phyloP scores from a whole-genome alignment of 1,139 yeast species.

The Suhomyces kunorum region DNA sequence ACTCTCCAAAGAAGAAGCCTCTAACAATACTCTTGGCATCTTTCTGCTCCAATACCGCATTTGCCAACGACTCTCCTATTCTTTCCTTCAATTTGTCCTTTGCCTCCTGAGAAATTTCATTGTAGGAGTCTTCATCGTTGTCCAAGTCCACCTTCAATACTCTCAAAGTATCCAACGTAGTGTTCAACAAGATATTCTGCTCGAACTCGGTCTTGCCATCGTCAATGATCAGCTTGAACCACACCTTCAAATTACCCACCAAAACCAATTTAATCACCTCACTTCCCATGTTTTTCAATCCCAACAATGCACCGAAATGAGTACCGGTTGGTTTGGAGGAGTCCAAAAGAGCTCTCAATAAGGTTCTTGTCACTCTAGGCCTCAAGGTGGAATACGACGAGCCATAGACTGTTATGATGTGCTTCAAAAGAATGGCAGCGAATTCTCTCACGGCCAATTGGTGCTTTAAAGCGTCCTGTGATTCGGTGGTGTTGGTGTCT shows the following conservation, averaged over 20 bases:
- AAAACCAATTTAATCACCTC: conserved; percentile 86
- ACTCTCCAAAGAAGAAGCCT: conserved; percentile 80
- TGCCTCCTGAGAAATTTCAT: conserved; percentile 42
- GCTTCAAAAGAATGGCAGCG: conserved; percentile 80
- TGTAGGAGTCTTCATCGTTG: conserved; percentile 30
- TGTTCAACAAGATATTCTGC: conserved; percentile 44
- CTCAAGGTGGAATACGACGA: conserved; percentile 85
- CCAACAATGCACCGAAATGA: conserved; percentile 87
- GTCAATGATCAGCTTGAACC: conserved; percentile 63
- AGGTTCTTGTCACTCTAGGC: conserved; percentile 91
- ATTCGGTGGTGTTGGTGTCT: conserved; percentile 28
- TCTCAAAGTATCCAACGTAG: conserved; percentile 57
- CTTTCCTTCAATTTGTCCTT: conserved; percentile 52
- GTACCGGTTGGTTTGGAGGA: conserved; percentile 78
- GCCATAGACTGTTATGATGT: conserved; percentile 76
- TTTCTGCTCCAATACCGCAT: conserved; percentile 47
- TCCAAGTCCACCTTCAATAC: conserved; percentile 39
- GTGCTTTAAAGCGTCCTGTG: conserved; percentile 37
- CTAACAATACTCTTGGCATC: conserved; percentile 60
- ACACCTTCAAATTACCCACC: conserved; percentile 79
- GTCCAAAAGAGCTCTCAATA: conserved; percentile 87
- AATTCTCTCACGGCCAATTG: conserved; percentile 76
- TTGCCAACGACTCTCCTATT: conserved; percentile 62
- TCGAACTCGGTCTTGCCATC: conserved; percentile 46
- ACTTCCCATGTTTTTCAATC: conserved; percentile 78